A percentile compares a stretch with the other conserved stretches of the same genome.
phyloP scores from a whole-genome alignment of 352 stramenopile genomes.

The Phytophthora quininea region DNA sequence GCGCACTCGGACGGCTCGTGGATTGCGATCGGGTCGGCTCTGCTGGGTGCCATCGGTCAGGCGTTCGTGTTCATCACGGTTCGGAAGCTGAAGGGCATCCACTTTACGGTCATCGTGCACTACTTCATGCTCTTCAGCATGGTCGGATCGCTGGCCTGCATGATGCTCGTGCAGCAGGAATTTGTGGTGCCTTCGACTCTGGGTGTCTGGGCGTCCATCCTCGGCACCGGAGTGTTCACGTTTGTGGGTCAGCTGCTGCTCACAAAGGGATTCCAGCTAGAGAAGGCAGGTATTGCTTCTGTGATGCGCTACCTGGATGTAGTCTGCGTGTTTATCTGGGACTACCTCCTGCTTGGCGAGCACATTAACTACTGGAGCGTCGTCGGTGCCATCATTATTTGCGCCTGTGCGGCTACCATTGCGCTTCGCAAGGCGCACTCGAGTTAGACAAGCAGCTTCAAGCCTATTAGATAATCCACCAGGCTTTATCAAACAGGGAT shows the following conservation, averaged over 20 bases:
- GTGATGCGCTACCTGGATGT: conserved; percentile 88
- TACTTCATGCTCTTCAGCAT: conserved; percentile 82
- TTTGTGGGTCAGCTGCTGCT: conserved; percentile 74
- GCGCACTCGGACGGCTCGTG: conserved; percentile 51
- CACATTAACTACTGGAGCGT: conserved; percentile 78
- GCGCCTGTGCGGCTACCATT: conserved; percentile 62
- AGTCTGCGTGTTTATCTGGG: conserved; percentile 86
- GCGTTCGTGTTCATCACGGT: conserved; percentile 76
- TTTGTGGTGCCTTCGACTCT: conserved; percentile 54
- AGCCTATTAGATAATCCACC: not conserved
- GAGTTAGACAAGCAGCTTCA: conserved; percentile 12
- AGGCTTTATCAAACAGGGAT: not conserved
- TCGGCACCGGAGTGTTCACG: conserved; percentile 69
- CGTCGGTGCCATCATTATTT: conserved; percentile 75
- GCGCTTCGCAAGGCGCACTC: conserved; percentile 59
- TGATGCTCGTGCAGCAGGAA: conserved; percentile 55
- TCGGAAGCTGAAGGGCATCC: conserved; percentile 61
- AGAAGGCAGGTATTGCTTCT: conserved; percentile 83
- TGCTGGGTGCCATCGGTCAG: conserved; percentile 66
- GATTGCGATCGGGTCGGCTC: conserved; percentile 52
- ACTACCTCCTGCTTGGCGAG: conserved; percentile 64
- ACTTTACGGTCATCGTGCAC: conserved; percentile 72
- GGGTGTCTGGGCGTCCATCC: conserved; percentile 50
- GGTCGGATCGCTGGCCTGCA: conserved; percentile 52
- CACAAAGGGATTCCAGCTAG: conserved; percentile 83